Percentiles rank a stretch among this genome's conserved stretches.
Conservation (phyloP, 106 monocot species). For the Vanilla planifolia region DNA sequence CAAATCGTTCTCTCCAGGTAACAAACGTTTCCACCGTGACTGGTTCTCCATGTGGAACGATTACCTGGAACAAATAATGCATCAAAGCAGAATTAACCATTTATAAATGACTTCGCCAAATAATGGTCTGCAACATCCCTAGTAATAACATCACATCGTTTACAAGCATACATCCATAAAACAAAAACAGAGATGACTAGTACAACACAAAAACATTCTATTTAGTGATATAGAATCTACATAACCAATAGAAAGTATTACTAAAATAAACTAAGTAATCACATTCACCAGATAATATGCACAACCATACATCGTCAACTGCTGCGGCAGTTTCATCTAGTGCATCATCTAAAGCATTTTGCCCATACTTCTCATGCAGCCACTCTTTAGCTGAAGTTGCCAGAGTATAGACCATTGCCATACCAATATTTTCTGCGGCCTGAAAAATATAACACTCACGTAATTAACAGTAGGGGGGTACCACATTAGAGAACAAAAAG, state of each 20-base stretch:
- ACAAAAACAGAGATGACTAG: no score
- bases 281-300: constrained; percentile 15
- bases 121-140: no score
- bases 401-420: constrained; percentile 98
- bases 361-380: constrained; percentile 73
- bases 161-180: no score
- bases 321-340: constrained; percentile 39
- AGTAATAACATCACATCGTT: no score
- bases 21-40: constrained; percentile 89
- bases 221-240: no score
- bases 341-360: constrained; percentile 42
- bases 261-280: no score
- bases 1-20: constrained; percentile 94
- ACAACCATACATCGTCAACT: constrained; percentile 71
- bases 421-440: constrained; percentile 95
- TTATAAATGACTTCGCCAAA: no score
- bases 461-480: background rate
- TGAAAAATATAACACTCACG: constrained; percentile 14
- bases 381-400: constrained; percentile 91
- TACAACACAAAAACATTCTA: constrained; percentile 5
- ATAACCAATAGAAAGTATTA: no score
- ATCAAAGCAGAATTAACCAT: no score
- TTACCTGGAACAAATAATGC: constrained; percentile 36
- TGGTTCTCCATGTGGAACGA: constrained; percentile 94
- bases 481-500: background rate